phyloP scores from a whole-genome alignment of 1,284 basidiomycete genomes.

The Pseudozyma thailandica region DNA sequence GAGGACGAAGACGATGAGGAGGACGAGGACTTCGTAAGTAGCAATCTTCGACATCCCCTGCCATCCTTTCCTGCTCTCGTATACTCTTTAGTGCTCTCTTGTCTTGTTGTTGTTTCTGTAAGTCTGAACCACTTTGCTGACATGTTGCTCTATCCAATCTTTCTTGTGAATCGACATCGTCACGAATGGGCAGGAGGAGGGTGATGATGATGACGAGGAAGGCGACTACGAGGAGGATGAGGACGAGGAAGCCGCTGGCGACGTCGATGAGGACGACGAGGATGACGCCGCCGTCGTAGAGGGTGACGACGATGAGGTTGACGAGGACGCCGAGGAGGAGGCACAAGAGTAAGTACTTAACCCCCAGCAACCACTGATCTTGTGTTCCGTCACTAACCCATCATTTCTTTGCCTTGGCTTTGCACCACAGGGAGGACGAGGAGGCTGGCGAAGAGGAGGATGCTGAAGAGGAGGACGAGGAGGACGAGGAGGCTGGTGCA shows the following conservation, averaged over 20 bases:
- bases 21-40: constrained; percentile 41
- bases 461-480: constrained; percentile 28
- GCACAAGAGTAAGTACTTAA: too few species aligned
- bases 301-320: constrained; percentile 25
- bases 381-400: not conserved
- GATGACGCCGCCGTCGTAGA: constrained; percentile 35
- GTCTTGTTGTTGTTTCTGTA: not conserved
- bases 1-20: constrained; percentile 45
- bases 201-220: constrained; percentile 35
- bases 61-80: not conserved
- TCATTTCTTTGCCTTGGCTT: not conserved
- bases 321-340: constrained; percentile 39
- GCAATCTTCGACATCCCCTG: not conserved
- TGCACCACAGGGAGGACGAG: not conserved
- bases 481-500: constrained; percentile 18
- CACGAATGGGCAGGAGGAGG: constrained; percentile 32
- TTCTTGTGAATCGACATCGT: too few species aligned
- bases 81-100: not conserved
- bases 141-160: not conserved
- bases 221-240: constrained; percentile 27
- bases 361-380: not conserved
- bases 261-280: constrained; percentile 29
- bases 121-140: not conserved
- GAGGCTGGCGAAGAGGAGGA: constrained; percentile 29
- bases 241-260: constrained; percentile 10